phyloP scores from a whole-genome alignment of 176 grass and related monocot genomes.

The Phyllostachys edulis region DNA sequence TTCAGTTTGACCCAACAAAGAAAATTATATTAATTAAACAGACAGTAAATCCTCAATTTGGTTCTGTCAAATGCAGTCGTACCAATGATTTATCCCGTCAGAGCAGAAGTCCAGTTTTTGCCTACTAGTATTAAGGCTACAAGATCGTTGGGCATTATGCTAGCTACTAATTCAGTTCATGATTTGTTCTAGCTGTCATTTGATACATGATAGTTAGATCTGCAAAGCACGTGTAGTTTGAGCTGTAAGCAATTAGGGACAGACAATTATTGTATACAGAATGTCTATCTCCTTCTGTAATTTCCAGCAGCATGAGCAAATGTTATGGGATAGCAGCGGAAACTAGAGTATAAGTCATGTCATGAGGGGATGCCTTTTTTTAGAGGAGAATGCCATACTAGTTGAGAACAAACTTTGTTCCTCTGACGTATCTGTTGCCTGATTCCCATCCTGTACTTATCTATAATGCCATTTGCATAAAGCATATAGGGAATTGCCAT shows the following conservation, averaged over 20 bases:
- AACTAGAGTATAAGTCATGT: neutral
- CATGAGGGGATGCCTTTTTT: too few species aligned
- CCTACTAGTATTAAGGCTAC: neutral
- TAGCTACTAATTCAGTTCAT: neutral
- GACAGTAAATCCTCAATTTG: neutral
- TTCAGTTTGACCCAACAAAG: neutral
- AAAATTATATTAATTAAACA: neutral
- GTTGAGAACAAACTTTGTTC: too few species aligned
- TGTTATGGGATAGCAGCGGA: neutral
- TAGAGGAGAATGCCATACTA: too few species aligned
- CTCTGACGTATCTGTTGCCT: too few species aligned
- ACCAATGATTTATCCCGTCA: neutral
- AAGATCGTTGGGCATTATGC: neutral
- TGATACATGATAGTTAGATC: constrained; percentile 3
- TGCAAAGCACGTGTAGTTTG: neutral
- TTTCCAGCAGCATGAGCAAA: neutral
- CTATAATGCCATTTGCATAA: neutral
- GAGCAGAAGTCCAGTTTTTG: neutral
- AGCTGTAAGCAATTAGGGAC: neutral
- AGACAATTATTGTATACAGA: neutral
- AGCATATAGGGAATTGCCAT: neutral
- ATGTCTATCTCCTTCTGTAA: neutral
- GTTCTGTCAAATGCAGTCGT: neutral
- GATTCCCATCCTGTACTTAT: too few species aligned
- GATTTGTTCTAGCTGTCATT: neutral